A percentile compares a stretch with the other conserved stretches of the same genome.
phyloP scores from a whole-genome alignment of 169 alveolate species.

The Eimeria maxima region DNA sequence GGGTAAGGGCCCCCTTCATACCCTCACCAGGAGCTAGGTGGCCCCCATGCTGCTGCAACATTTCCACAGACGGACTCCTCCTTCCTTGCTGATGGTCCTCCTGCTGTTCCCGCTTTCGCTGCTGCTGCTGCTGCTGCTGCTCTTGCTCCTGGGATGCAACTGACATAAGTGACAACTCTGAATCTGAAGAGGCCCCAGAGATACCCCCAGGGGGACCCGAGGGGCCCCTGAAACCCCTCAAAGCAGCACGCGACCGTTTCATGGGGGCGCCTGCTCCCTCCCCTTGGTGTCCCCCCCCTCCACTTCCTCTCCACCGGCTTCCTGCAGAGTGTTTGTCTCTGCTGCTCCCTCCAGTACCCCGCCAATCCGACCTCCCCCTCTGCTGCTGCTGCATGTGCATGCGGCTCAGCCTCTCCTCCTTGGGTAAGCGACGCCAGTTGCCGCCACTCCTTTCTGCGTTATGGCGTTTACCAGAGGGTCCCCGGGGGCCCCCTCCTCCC shows the following conservation, averaged over 20 bases:
- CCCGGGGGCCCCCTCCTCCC: not conserved
- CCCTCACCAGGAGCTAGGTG: not conserved
- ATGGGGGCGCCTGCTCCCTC: conserved; percentile 42
- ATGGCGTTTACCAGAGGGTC: conserved; percentile 49
- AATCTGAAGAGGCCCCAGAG: conserved; percentile 14
- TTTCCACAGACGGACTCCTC: not conserved
- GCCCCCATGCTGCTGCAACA: conserved; percentile 34
- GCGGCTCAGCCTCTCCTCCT: not conserved
- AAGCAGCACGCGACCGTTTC: not conserved
- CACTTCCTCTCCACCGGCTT: conserved; percentile 11
- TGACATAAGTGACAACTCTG: conserved; percentile 58
- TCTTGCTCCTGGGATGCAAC: conserved; percentile 40
- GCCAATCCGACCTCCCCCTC: conserved; percentile 19
- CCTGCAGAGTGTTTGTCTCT: not conserved
- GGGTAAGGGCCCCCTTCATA: not conserved
- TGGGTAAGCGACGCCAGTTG: conserved; percentile 23
- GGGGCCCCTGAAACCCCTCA: not conserved
- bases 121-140: conserved; percentile 5
- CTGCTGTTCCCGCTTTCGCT: not conserved
- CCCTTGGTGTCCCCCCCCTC: conserved; percentile 6
- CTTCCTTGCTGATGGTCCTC: not conserved
- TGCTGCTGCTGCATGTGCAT: not conserved
- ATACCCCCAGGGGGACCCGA: not conserved
- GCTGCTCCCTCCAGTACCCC: not conserved
- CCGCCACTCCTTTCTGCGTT: not conserved